Conservation (phyloP, 2,329 filamentous ascomycete genomes). For the Aspergillus thermomutatus region DNA sequence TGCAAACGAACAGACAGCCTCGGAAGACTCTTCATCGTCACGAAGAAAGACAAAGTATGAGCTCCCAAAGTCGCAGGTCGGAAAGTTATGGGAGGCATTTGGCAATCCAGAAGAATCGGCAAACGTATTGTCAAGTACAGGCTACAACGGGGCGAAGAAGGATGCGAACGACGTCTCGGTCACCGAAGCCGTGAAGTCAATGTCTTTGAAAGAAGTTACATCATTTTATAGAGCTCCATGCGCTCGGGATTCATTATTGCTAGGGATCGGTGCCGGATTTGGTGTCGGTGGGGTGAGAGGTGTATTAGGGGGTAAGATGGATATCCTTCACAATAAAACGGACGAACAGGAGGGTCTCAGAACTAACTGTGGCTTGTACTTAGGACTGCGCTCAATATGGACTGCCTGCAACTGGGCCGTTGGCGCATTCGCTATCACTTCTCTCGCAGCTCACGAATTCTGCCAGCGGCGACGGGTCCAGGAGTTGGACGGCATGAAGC, state of each 20-base stretch:
- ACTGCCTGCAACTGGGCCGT: constrained; percentile 83
- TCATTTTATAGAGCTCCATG: constrained; percentile 78
- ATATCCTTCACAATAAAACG: not conserved
- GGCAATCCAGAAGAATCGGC: constrained; percentile 48
- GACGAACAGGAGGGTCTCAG: not conserved
- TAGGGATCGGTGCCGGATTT: constrained; percentile 77
- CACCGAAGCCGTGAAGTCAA: constrained; percentile 40
- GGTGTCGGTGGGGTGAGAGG: constrained; percentile 70
- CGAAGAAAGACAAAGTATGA: constrained; percentile 40
- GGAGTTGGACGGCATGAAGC: constrained; percentile 79
- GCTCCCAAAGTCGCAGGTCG: constrained; percentile 43
- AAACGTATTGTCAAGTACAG: constrained; percentile 55
- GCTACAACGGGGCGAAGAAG: constrained; percentile 60
- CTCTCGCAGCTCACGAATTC: constrained; percentile 75
- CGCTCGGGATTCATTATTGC: constrained; percentile 74
- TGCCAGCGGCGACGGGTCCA: constrained; percentile 71
- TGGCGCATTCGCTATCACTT: constrained; percentile 66
- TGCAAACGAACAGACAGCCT: constrained; percentile 15
- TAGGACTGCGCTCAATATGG: constrained; percentile 54
- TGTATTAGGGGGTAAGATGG: constrained; percentile 65
- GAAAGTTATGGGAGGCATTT: constrained; percentile 48
- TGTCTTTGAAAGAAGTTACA: constrained; percentile 50
- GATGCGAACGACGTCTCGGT: constrained; percentile 41
- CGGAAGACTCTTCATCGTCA: constrained; percentile 15
- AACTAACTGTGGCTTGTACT: constrained; percentile 9